These are phyloP conservation scores for Botrytis elliptica DNA, from an alignment of 2,329 filamentous ascomycete species.

Conservation along the genomic window DNA sequence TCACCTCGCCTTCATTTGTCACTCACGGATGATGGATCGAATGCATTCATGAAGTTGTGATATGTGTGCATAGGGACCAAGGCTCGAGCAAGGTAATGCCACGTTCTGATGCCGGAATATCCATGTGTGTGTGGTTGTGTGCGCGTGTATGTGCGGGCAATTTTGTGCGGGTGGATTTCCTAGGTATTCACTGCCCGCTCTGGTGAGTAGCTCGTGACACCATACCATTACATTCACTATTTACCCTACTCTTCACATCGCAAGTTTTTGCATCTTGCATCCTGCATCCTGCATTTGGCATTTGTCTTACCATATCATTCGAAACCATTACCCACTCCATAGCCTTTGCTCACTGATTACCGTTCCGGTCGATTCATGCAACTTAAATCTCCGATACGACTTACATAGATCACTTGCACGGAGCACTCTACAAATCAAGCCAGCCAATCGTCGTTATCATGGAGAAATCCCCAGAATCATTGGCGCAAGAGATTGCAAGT, in stretches of 20 bases:
- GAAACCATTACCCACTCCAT: not conserved
- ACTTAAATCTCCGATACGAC: not conserved
- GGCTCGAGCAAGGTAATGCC: no score
- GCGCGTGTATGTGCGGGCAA: not conserved
- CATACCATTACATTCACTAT: not conserved
- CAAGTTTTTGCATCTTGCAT: not conserved
- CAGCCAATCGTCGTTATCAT: not conserved
- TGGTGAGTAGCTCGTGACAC: not conserved
- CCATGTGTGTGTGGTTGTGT: not conserved
- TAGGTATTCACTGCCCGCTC: not conserved
- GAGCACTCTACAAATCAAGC: not conserved
- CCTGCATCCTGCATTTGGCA: not conserved
- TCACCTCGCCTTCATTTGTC: not conserved
- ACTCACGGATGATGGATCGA: not conserved
- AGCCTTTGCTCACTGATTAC: not conserved
- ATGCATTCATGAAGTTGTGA: not conserved
- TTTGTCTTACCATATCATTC: not conserved
- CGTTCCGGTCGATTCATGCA: not conserved
- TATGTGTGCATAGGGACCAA: not conserved
- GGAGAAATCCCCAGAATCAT: slow-evolving; percentile 9
- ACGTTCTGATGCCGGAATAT: not conserved
- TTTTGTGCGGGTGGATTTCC: not conserved
- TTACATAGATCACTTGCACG: not conserved
- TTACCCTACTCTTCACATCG: not conserved
- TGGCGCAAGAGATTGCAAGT: slow-evolving; percentile 9